Base-by-base conservation (phyloP, 2,329 filamentous ascomycete genomes). In the Chlorencoelia australis region DNA sequence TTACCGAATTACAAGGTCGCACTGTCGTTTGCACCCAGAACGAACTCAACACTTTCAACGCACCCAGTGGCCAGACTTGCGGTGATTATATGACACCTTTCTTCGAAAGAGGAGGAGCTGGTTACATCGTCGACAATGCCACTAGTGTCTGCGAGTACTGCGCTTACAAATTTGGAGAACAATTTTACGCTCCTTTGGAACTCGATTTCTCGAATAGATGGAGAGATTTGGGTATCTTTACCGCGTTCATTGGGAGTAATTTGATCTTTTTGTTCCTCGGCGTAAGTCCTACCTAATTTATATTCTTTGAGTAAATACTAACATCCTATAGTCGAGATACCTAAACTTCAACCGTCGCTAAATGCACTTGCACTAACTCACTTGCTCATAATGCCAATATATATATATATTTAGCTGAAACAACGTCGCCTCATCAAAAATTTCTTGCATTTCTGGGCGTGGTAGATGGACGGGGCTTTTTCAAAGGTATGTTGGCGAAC, bases 171-270 rank as follows among this genome's bases (percentile, higher is more conserved):
- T 63, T 83, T 9, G 87, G 86, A 19, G 82, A 94, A 46, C 68
- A 94, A 61, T 94, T 89, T 53, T 93, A 83, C 54, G 54, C 64
- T 35, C 68, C 73, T 0, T 68, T 93, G 13, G 69, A 71, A 2
- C 71, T 93, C 51, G 64, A 62, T 2, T 94, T 79, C 50, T 62
- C 64, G 28, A 60, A 82, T 45, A 66, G 86, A 11, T 94, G 86
- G 86, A 72, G 86, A 37, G 85, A 94, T 49, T 44, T 91, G 39
- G 87, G 85, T 2, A 93, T 94, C 43, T 80, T 79, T 48, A 48
- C 72, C 20, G 80, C 78, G 1, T 94, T 87, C 53, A 69, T 93
- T 35, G 83, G 62, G 10, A 86, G 79, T 54, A 94, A 93, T 57
- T 54, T 91, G 51, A 69, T 83, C 14, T 61, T 79, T 32, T 50